Base-by-base conservation (phyloP, 306 rosid species). In the Mimosa pudica region DNA sequence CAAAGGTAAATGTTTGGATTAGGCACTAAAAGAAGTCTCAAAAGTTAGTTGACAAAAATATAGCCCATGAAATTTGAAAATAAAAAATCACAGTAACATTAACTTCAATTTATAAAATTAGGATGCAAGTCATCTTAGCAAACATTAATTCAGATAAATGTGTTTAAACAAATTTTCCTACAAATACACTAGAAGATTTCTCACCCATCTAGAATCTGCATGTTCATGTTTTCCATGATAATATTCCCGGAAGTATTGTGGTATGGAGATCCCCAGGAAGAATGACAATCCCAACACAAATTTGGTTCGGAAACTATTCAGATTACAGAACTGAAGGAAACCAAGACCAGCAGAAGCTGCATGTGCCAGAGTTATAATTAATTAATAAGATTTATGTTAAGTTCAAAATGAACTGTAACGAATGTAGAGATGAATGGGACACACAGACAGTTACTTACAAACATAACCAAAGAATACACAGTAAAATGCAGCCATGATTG, bases 291-390 rank as follows among this genome's bases (percentile, higher is more conserved):
- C 97, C 73, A 94, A 75, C 54, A 94, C 74, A 42, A 94, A 86
- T 65, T 92, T 91, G 32, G 97, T 88, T 88, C 93, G 83, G 85
- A 92, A 92, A 80, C 90, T 92, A 88, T 92, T 92, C 71, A 94
- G 83, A 86, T 92, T 94, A 60, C 97, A 89, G 79, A 92, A 94
- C 42, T 92, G 97, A 71, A 94, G 98, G 80, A 91, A 94, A 7
- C 93, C 90, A 71, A 94, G 92, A 8, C 93, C 94, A 1, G 91
- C 89, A 78, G 98, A 88, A 85, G 97, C 98, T 92, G 82, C 87
- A 83, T 1, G 74, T 30, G 24, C 41, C 61, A 80, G 20, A 70
- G 48, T 66, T 45, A 11, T 11, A 14, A 48, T 48, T 48, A 48
- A 49, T 10, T 11, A n/a, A 48, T 18, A 82, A 30, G 14, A 24